phyloP scores from a whole-genome alignment of 306 rosid species.

The Quercus berberidifolia region DNA sequence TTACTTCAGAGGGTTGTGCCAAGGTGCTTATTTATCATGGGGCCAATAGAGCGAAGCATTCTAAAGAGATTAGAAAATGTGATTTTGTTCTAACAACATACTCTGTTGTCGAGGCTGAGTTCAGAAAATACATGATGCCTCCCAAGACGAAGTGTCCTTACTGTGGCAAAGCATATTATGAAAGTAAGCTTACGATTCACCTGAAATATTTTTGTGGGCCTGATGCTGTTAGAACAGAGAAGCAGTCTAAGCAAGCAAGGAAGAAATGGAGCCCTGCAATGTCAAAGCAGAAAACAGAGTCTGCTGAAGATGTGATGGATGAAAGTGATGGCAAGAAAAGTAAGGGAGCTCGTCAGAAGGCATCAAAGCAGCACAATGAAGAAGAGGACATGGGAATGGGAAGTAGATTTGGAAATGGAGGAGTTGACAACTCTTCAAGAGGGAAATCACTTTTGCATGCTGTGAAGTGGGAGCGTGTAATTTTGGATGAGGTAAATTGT shows the following conservation, averaged over 20 bases:
- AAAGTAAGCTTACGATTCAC: slow-evolving; percentile 37
- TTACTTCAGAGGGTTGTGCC: slow-evolving; percentile 71
- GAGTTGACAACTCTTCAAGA: background rate
- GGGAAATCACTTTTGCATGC: slow-evolving; percentile 59
- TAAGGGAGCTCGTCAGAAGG: slow-evolving; percentile 7
- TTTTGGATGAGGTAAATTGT: slow-evolving; percentile 81
- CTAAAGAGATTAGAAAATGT: slow-evolving; percentile 41
- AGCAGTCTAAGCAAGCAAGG: slow-evolving; percentile 77
- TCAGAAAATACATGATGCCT: slow-evolving; percentile 79
- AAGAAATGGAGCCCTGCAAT: slow-evolving; percentile 26
- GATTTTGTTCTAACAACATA: slow-evolving; percentile 90
- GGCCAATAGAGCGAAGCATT: slow-evolving; percentile 56
- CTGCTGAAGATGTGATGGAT: slow-evolving; percentile 24
- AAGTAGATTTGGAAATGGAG: background rate
- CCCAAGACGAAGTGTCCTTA: slow-evolving; percentile 64
- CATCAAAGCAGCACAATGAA: slow-evolving; percentile 10
- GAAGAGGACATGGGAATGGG: slow-evolving; percentile 25
- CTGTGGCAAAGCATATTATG: slow-evolving; percentile 46
- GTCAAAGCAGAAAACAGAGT: slow-evolving; percentile 16
- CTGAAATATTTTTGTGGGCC: slow-evolving; percentile 76
- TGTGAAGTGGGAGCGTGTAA: slow-evolving; percentile 80
- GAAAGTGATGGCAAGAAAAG: slow-evolving; percentile 7
- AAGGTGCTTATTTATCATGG: slow-evolving; percentile 87
- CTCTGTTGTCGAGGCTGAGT: slow-evolving; percentile 77
- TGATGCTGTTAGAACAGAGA: slow-evolving; percentile 55